phyloP scores from a whole-genome alignment of 2,329 filamentous ascomycete genomes.

The Penicillium brasilianum region DNA sequence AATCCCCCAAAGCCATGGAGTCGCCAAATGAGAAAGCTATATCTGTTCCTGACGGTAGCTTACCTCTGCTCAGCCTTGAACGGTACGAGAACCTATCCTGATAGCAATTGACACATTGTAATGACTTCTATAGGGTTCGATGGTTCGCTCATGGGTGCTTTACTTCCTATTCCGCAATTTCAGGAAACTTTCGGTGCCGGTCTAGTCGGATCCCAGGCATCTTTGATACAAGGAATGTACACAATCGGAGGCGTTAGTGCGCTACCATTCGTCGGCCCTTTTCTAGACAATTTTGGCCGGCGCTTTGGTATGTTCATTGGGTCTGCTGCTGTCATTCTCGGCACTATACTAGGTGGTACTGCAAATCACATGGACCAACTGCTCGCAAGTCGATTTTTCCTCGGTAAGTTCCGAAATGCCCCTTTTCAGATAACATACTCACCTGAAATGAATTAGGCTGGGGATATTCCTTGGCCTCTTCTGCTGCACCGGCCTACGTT shows the following conservation, averaged over 20 bases:
- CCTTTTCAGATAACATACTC: neutral
- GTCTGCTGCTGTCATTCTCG: neutral
- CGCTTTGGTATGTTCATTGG: neutral
- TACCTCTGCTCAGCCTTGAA: neutral
- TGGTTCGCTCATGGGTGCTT: slow-evolving; percentile 19
- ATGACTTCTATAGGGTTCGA: slow-evolving; percentile 13
- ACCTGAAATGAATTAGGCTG: neutral
- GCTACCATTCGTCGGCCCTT: neutral
- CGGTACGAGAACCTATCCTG: neutral
- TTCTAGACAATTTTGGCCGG: neutral
- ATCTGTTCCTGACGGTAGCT: neutral
- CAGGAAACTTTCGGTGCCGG: slow-evolving; percentile 9
- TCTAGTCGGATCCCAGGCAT: neutral
- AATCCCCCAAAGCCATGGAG: slow-evolving; percentile 19
- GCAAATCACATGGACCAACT: neutral
- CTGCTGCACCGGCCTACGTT: neutral
- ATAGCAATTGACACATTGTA: neutral
- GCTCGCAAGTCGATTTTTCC: neutral
- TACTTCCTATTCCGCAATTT: slow-evolving; percentile 18
- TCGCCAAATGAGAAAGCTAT: slow-evolving; percentile 14
- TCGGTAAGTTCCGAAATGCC: neutral
- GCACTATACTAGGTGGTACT: neutral
- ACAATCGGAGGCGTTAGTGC: neutral
- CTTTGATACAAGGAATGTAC: neutral
- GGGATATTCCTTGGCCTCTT: neutral